Conservation (phyloP, 2,329 filamentous ascomycete species). For the Didymella lethalis region DNA sequence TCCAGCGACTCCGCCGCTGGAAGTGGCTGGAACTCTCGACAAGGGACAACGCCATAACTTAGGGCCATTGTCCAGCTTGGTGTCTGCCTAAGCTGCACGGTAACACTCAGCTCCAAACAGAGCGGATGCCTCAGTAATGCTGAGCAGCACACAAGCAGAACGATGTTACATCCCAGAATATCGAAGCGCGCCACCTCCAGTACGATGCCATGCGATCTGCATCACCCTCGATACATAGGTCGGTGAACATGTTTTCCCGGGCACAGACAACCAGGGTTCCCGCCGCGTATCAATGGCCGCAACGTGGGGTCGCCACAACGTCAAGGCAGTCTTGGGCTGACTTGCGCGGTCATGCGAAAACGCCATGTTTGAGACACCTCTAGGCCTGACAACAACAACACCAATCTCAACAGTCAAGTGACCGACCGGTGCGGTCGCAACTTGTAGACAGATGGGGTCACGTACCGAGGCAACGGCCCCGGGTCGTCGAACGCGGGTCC, state of each 20-base stretch:
- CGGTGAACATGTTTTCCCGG: background rate
- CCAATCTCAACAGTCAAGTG: background rate
- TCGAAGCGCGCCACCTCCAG: background rate
- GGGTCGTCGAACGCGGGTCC: conserved; percentile 15
- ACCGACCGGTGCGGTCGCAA: background rate
- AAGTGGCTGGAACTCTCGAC: background rate
- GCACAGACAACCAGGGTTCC: conserved; percentile 1
- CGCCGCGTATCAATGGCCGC: conserved; percentile 1
- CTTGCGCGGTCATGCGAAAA: background rate
- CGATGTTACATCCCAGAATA: background rate
- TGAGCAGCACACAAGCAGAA: background rate
- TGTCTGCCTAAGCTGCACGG: background rate
- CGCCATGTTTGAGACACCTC: background rate
- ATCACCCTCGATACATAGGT: background rate
- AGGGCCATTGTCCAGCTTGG: background rate
- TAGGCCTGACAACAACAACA: background rate
- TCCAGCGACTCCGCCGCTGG: background rate
- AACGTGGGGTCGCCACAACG: conserved; percentile 7
- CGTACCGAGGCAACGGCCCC: conserved; percentile 18
- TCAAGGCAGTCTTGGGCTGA: conserved; percentile 7
- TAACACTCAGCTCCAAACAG: background rate
- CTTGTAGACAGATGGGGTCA: conserved; percentile 13
- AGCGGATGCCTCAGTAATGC: background rate
- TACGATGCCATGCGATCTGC: background rate
- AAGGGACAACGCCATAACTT: background rate